A percentile compares a stretch with the other conserved stretches of the same genome.
Conservation (phyloP, 805 yeast species). For the Lachancea kluyveri region DNA sequence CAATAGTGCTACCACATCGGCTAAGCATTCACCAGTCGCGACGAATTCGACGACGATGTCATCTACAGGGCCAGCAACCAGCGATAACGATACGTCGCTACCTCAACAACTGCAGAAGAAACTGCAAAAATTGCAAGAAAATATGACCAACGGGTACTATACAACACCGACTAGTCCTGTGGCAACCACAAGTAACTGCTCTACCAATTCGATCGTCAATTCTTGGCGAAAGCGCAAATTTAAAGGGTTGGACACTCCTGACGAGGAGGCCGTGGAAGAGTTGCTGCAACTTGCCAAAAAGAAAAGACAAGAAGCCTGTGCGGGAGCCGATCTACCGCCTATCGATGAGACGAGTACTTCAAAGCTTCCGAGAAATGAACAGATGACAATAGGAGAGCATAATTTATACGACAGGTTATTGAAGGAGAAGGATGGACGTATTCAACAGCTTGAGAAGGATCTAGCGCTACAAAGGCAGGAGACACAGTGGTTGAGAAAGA, state of each 20-base stretch:
- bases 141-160: slow-evolving; percentile 25
- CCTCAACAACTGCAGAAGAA: slow-evolving; percentile 26
- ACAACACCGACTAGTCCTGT: slow-evolving; percentile 31
- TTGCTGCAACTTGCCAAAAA: slow-evolving; percentile 22
- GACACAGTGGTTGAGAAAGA: slow-evolving; percentile 30
- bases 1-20: slow-evolving; percentile 16
- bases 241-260: slow-evolving; percentile 20
- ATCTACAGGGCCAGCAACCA: slow-evolving; percentile 11
- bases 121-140: slow-evolving; percentile 23
- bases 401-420: slow-evolving; percentile 20
- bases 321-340: slow-evolving; percentile 8
- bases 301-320: slow-evolving; percentile 4
- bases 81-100: slow-evolving; percentile 17
- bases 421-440: slow-evolving; percentile 28
- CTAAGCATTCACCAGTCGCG: slow-evolving; percentile 22
- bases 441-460: slow-evolving; percentile 26
- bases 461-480: slow-evolving; percentile 30
- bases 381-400: neutral
- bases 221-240: slow-evolving; percentile 6
- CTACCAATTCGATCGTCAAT: neutral
- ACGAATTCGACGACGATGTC: no score
- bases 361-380: slow-evolving; percentile 3
- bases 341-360: no score
- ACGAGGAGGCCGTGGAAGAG: slow-evolving; percentile 27
- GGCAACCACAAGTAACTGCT: neutral